Conservation (phyloP, 2,329 filamentous ascomycete species). For the Paradendryphiella salina region DNA sequence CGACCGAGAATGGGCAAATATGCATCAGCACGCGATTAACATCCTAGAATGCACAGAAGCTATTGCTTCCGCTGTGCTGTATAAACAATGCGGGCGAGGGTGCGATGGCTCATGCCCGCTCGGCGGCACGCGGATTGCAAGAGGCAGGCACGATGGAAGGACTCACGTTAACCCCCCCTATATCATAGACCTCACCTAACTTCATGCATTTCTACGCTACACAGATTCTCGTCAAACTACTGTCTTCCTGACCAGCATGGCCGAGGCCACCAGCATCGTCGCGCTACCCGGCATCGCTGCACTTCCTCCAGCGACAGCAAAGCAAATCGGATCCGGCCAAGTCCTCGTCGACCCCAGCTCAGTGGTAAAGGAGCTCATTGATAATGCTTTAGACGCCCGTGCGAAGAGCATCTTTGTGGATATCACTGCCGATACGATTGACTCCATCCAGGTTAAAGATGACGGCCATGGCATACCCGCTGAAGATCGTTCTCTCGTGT, state of each 20-base stretch:
- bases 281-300: slow-evolving; percentile 42
- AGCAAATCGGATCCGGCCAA: slow-evolving; percentile 64
- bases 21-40: background rate
- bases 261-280: slow-evolving; percentile 3
- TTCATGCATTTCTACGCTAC: background rate
- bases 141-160: slow-evolving; percentile 27
- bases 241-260: slow-evolving; percentile 14
- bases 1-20: background rate
- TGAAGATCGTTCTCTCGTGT: slow-evolving; percentile 64
- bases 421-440: slow-evolving; percentile 67
- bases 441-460: slow-evolving; percentile 65
- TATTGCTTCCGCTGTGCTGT: background rate
- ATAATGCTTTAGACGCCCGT: slow-evolving; percentile 74
- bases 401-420: slow-evolving; percentile 68
- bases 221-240: background rate
- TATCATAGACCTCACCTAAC: slow-evolving; percentile 4
- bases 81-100: background rate
- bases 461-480: slow-evolving; percentile 72
- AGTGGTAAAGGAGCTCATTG: slow-evolving; percentile 75
- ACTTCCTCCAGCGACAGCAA: slow-evolving; percentile 51
- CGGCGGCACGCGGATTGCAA: background rate
- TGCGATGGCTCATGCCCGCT: slow-evolving; percentile 21
- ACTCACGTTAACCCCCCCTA: slow-evolving; percentile 3
- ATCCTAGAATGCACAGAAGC: background rate
- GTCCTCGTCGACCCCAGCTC: slow-evolving; percentile 63